Percentiles rank a stretch among this genome's conserved stretches.
Evolutionary conservation across 1,284 basidiomycete genomes (phyloP).

Genomic region (Cutaneotrichosporon dermatis): DNA sequence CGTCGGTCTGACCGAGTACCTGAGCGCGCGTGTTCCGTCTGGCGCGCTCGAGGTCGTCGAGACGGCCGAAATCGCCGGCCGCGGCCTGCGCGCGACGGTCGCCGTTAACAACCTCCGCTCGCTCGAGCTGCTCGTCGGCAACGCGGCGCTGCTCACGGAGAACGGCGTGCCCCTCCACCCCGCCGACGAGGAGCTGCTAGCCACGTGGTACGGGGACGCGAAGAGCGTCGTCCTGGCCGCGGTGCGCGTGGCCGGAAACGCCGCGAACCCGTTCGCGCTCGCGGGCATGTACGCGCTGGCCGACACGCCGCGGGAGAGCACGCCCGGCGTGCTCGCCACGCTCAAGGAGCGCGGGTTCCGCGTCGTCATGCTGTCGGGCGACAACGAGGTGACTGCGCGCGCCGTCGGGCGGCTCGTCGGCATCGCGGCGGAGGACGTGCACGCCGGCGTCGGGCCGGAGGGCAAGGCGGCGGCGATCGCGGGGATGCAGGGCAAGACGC

Average conservation of each 20-base stretch:
- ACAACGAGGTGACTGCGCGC: slow-evolving; percentile 71
- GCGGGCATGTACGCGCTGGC: slow-evolving; percentile 61
- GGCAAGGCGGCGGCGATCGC: slow-evolving; percentile 63
- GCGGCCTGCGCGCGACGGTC: slow-evolving; percentile 73
- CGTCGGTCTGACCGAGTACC: slow-evolving; percentile 75
- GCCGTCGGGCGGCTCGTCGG: slow-evolving; percentile 83
- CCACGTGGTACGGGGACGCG: slow-evolving; percentile 62
- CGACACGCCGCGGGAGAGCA: slow-evolving; percentile 77
- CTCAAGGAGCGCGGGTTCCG: slow-evolving; percentile 79
- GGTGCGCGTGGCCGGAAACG: slow-evolving; percentile 47
- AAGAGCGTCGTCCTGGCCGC: slow-evolving; percentile 81
- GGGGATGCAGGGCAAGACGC: slow-evolving; percentile 8
- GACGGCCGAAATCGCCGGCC: slow-evolving; percentile 85
- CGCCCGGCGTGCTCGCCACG: slow-evolving; percentile 69
- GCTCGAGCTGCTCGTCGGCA: slow-evolving; percentile 56
- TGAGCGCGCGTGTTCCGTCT: slow-evolving; percentile 59
- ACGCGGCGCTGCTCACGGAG: slow-evolving; percentile 16
- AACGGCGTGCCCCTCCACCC: slow-evolving; percentile 29
- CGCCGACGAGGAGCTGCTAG: slow-evolving; percentile 53
- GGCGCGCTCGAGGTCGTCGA: slow-evolving; percentile 51
- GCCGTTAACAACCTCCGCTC: slow-evolving; percentile 44
- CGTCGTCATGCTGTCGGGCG: slow-evolving; percentile 87
- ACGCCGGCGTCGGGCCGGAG: slow-evolving; percentile 84
- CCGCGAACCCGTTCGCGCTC: slow-evolving; percentile 5
- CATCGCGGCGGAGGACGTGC: slow-evolving; percentile 70